phyloP scores from a whole-genome alignment of 2,329 filamentous ascomycete genomes.

The Fusarium acutatum region DNA sequence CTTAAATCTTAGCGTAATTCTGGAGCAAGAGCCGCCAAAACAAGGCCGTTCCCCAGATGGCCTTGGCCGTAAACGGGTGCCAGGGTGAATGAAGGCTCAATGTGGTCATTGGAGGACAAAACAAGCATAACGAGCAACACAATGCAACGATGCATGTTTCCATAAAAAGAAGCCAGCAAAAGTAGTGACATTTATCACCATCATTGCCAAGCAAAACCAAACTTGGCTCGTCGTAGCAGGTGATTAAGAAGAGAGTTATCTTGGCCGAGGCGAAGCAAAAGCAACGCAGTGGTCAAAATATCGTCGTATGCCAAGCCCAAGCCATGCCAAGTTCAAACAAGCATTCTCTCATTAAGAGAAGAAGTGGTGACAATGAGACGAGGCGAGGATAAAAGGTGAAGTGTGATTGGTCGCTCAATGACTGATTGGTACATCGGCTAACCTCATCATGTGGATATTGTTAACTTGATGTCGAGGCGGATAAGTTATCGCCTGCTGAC shows the following conservation, averaged over 20 bases:
- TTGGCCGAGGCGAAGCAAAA: conserved; percentile 33
- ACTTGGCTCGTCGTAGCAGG: conserved; percentile 25
- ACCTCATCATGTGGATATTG: conserved; percentile 18
- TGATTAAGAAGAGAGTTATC: conserved; percentile 14
- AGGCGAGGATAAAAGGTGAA: neutral
- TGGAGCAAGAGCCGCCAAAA: conserved; percentile 23
- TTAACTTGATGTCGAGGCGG: neutral
- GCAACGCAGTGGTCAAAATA: neutral
- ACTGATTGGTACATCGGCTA: conserved; percentile 20
- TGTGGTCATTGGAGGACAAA: neutral
- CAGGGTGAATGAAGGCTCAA: neutral
- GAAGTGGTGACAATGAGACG: neutral
- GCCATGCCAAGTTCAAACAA: conserved; percentile 37
- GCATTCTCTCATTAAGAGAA: conserved; percentile 10
- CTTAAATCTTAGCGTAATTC: conserved; percentile 33
- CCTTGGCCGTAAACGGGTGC: neutral
- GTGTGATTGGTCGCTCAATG: conserved; percentile 15
- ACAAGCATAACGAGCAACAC: conserved; percentile 4
- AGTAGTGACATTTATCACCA: conserved; percentile 14
- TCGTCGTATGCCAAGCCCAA: conserved; percentile 30
- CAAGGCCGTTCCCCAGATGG: neutral
- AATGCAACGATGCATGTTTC: conserved; percentile 4
- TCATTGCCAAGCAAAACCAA: conserved; percentile 14
- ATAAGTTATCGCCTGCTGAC: conserved; percentile 22
- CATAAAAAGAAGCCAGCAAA: conserved; percentile 2